phyloP scores from a whole-genome alignment of 306 rosid genomes.

The Fagus sylvatica region DNA sequence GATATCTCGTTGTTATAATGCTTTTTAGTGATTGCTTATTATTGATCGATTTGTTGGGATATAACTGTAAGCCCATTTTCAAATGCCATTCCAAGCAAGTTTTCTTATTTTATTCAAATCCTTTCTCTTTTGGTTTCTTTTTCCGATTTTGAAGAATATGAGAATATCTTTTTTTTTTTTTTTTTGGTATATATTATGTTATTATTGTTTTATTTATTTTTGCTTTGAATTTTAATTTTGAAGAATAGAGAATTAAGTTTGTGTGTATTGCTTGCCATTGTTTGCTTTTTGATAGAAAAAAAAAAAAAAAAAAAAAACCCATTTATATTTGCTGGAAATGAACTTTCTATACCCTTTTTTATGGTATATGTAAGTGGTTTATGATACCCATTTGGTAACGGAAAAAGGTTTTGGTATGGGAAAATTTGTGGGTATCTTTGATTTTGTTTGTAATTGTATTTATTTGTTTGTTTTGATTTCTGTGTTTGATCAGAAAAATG shows the following conservation, averaged over 20 bases:
- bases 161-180: too few species aligned
- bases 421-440: neutral
- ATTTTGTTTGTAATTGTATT: conserved; percentile 8
- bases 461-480: conserved; percentile 19
- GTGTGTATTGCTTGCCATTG: neutral
- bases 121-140: neutral
- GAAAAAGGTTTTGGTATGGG: neutral
- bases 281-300: neutral
- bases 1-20: neutral
- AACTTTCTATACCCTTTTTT: neutral
- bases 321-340: conserved; percentile 5
- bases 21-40: neutral
- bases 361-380: neutral
- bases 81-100: neutral
- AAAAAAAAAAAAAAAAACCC: neutral
- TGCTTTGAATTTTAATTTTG: too few species aligned
- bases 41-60: neutral
- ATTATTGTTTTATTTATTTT: too few species aligned
- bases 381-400: neutral
- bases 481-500: conserved; percentile 42
- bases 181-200: too few species aligned
- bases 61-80: neutral
- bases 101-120: neutral
- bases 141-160: neutral
- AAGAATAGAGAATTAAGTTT: too few species aligned